Conservation (phyloP, 331 rosid species). For the Telfairia occidentalis region DNA sequence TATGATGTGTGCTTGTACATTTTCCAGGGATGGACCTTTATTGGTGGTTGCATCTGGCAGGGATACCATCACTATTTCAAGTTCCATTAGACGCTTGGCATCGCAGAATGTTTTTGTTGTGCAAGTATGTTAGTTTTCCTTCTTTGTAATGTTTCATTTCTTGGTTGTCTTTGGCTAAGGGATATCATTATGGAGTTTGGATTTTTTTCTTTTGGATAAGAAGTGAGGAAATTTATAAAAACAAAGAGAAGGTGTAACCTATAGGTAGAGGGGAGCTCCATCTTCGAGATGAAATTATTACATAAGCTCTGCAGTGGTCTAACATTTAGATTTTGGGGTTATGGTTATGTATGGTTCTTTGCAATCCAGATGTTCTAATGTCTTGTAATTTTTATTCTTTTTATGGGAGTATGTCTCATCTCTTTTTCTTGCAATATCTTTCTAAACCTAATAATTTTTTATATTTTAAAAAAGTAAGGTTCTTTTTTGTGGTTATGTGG, state of each 20-base stretch:
- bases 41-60: constrained; percentile 90
- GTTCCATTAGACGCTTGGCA: constrained; percentile 67
- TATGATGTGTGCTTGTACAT: background rate
- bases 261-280: background rate
- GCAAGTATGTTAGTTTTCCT: constrained; percentile 44
- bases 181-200: background rate
- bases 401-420: background rate
- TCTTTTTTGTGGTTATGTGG: no score
- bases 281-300: background rate
- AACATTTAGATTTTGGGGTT: background rate
- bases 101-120: constrained; percentile 69
- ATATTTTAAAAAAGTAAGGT: background rate
- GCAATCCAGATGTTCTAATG: background rate
- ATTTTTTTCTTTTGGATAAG: background rate
- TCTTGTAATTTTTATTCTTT: background rate
- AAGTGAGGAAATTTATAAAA: background rate
- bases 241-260: background rate
- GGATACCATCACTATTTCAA: constrained; percentile 68
- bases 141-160: background rate
- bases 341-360: background rate
- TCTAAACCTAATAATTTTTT: background rate
- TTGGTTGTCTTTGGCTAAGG: background rate
- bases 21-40: constrained; percentile 78
- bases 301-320: background rate
- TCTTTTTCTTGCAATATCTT: background rate